Conservation (phyloP, 2,329 filamentous ascomycete genomes). For the Venturia nashicola region DNA sequence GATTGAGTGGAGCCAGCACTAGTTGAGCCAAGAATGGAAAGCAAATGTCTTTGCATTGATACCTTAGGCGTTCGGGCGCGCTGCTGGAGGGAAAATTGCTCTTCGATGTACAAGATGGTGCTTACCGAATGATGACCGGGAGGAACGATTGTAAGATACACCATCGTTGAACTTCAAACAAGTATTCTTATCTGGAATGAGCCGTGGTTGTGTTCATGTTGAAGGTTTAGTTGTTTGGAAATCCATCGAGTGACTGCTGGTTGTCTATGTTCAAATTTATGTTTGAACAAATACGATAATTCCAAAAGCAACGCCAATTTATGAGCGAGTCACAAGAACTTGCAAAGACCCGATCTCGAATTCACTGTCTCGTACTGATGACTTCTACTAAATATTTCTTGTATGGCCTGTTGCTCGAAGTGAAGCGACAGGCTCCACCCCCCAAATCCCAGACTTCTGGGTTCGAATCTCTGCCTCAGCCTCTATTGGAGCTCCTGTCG, state of each 20-base stretch:
- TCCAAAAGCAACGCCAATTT: too few species aligned
- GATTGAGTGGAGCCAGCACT: conserved; percentile 98
- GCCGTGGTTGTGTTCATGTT: too few species aligned
- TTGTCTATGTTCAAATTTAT: too few species aligned
- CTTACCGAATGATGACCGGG: neutral
- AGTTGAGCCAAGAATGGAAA: conserved; percentile 13
- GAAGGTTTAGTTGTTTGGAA: too few species aligned
- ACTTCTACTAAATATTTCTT: too few species aligned
- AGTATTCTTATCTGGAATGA: neutral
- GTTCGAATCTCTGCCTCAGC: neutral
- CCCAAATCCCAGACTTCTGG: neutral
- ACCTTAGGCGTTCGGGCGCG: neutral
- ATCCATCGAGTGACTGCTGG: too few species aligned
- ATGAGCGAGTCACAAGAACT: too few species aligned
- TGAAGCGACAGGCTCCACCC: neutral
- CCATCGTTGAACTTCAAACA: neutral
- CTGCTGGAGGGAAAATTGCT: neutral
- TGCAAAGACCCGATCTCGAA: too few species aligned
- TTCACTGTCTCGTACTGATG: too few species aligned
- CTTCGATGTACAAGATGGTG: neutral
- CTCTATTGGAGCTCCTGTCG: neutral
- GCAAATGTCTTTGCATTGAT: neutral
- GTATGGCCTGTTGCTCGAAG: neutral
- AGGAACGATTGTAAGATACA: conserved; percentile 1
- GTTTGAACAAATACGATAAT: too few species aligned